Base-by-base conservation (phyloP, 441 rosid genomes). In the Sinapis alba region DNA sequence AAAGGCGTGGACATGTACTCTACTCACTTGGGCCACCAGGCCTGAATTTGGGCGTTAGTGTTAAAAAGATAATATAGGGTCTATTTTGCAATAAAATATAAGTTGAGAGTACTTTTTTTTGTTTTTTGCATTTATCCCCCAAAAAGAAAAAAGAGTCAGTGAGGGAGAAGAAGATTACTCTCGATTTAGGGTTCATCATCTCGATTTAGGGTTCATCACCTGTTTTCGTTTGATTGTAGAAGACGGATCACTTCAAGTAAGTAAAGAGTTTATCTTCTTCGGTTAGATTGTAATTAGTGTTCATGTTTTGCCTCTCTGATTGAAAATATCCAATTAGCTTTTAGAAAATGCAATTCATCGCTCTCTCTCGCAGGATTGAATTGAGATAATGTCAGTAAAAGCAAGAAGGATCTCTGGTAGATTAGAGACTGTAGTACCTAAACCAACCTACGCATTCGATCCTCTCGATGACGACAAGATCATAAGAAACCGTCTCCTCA, bases 401-500 rank as follows among this genome's bases (percentile, higher is more conserved):
- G 90, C 86, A 57, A 88, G 93, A 81, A 93, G 83, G 76, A 67
- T 81, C 34, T 78, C 91, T 1, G 88, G 89, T 9, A 85, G 93
- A 70, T 89, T 92, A 32, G 98, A 90, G 70, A 75, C 86, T 6
- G 84, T 77, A 24, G 84, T 88, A 2, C 15, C 74, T 1, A 71
- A 71, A n/a, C 88, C 85, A 26, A 93, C 87, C 75, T 90, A 90
- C 73, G 98, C 97, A 2, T 93, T 93, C 45, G 87, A 84, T 28
- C 93, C 95, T 0, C 80, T 66, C 3, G 93, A 93, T 66, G 98
- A 93, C 70, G 98, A 93, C 47, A 38, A 82, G 20, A 88, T 90
- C 74, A 93, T 93, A 74, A 89, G 88, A 62, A 94, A 88, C 64
- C 83, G 98, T 81, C 90, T 93, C 51, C 76, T 93, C 20, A 93